Evolutionary conservation across 176 grass and related monocot genomes (phyloP).

Genomic region (Saccharum spontaneum): DNA sequence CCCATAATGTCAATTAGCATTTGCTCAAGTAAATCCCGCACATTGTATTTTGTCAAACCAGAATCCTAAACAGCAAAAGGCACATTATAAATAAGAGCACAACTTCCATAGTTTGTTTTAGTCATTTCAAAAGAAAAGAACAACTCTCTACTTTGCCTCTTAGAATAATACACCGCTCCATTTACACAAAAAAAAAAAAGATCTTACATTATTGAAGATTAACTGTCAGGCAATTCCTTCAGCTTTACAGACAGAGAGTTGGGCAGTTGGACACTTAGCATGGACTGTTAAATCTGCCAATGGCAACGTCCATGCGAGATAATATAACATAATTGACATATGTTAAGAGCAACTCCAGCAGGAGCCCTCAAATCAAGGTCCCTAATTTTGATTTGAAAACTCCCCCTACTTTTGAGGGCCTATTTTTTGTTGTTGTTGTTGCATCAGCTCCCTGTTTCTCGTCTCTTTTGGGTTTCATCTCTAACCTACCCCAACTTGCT

Average conservation of each 20-base stretch:
- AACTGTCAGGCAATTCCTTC: not conserved
- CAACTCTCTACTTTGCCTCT: not conserved
- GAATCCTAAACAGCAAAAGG: conserved; percentile 56
- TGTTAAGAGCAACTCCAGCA: not conserved
- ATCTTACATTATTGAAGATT: not conserved
- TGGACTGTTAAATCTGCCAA: not conserved
- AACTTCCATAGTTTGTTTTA: conserved; percentile 3
- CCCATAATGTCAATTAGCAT: conserved; percentile 74
- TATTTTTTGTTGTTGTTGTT: not conserved
- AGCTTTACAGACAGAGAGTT: not conserved
- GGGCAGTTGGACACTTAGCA: not conserved
- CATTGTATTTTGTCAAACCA: conserved; percentile 56
- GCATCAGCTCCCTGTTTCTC: not conserved
- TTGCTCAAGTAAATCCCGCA: conserved; percentile 75
- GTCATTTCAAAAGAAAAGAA: not conserved
- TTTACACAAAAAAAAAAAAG: not conserved
- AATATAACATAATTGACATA: conserved; percentile 10
- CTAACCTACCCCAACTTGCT: too few species aligned
- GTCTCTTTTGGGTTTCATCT: too few species aligned
- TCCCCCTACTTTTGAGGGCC: not conserved
- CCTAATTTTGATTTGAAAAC: not conserved
- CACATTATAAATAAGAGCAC: conserved; percentile 8
- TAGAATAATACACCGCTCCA: not conserved
- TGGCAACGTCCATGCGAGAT: not conserved
- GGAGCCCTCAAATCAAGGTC: not conserved